Evolutionary conservation across 192 early-diverging fungal species (phyloP).

Genomic region (Umbelopsis sp.): DNA sequence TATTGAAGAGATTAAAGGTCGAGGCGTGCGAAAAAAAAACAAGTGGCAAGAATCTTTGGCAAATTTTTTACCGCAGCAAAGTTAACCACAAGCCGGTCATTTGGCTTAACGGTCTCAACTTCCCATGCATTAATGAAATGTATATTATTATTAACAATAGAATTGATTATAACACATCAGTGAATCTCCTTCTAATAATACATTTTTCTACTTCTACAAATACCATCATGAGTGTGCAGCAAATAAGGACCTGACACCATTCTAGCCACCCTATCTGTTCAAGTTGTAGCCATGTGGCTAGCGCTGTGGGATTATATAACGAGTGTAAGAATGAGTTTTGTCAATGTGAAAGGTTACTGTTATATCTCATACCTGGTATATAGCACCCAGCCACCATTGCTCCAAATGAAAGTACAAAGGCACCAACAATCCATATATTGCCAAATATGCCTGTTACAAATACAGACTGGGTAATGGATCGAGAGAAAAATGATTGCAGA

Average conservation of each 20-base stretch:
- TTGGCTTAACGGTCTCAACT: background rate
- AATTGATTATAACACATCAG: background rate
- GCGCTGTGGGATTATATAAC: conserved; percentile 5
- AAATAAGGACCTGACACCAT: conserved; percentile 61
- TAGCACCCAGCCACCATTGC: conserved; percentile 82
- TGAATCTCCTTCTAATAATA: conserved; percentile 38
- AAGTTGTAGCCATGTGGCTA: conserved; percentile 51
- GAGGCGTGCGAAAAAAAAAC: background rate
- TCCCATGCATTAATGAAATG: background rate
- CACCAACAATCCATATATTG: conserved; percentile 82
- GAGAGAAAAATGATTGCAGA: conserved; percentile 82
- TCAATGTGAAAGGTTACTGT: conserved; percentile 18
- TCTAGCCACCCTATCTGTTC: conserved; percentile 54
- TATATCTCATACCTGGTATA: conserved; percentile 55
- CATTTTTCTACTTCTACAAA: conserved; percentile 64
- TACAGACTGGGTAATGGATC: conserved; percentile 70
- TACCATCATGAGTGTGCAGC: conserved; percentile 51
- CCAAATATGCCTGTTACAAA: conserved; percentile 74
- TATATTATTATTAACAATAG: background rate
- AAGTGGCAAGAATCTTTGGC: background rate
- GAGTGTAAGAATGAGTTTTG: background rate
- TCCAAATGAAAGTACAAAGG: conserved; percentile 69
- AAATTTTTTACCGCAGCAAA: background rate
- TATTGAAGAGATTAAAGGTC: background rate
- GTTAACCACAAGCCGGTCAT: background rate